Evolutionary conservation across 2,329 filamentous ascomycete genomes (phyloP), one percentile per base, ranked within the genome.

Genomic region (Cladosporium sp.): DNA sequence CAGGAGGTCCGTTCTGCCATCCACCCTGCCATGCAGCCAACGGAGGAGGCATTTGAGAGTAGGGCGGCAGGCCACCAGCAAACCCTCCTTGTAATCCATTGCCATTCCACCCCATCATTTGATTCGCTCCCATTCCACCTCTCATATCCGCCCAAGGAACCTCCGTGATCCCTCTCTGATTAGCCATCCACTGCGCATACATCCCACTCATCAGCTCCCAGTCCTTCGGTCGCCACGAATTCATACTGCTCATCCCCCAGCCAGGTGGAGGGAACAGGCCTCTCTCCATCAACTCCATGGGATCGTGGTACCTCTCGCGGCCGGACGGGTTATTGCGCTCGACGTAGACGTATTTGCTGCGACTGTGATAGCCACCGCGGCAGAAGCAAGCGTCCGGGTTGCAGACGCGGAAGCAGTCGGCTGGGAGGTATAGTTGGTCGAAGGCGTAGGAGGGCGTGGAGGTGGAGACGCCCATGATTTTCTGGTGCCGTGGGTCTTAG

Each of bases 201-300:
- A 70, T 60, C 22, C 67, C 61, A 2, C 62, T 63, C 43, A 70
- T 54, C 36, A 66, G 58, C 51, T 70, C 65, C 56, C 60, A 68
- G 52, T 70, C 68, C 34, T 61, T 61, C n/a, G 60, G 51, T 15
- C 62, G 62, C 67, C 67, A 70, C 14, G 60, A 51, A 12, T 57
- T 17, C 22, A 63, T 57, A 40, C 61, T 57, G 25, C 40, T 17
- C 49, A 39, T 65, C 62, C 60, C 62, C 66, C 15, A 62, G 56
- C 42, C 61, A 25, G 25, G 42, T 38, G 34, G 50, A 51, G 56
- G 34, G 38, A 52, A 28, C 45, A 50, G 8, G 8, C 43, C 55
- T 25, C 56, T 56, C 45, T 60, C 55, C 51, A 68, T 61, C 58
- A 65, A 62, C 22, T 68, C 66, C 17, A 64, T 58, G 2, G 64